These are phyloP conservation scores for Diaporthe humulicola DNA, from an alignment of 2,329 filamentous ascomycete genomes.

Conservation along the genomic window DNA sequence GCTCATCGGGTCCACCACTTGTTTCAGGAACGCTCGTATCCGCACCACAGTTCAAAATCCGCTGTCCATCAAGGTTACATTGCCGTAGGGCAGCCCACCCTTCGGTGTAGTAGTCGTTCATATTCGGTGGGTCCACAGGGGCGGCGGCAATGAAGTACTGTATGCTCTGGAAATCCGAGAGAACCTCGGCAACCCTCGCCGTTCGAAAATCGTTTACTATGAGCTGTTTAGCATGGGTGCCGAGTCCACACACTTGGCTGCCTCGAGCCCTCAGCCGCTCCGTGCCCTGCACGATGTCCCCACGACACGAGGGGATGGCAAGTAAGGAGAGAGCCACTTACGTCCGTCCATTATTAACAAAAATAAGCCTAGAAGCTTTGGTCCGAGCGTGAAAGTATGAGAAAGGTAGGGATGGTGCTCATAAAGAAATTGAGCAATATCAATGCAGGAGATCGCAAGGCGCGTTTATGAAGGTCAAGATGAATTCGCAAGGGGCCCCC, in stretches of 20 bases:
- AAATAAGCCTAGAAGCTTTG: not conserved
- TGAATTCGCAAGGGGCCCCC: conserved; percentile 22
- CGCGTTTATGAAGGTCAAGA: conserved; percentile 26
- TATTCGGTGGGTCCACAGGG: conserved; percentile 66
- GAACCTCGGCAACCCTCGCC: conserved; percentile 71
- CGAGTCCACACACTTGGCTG: not conserved
- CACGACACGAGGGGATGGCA: not conserved
- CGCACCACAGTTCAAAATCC: conserved; percentile 74
- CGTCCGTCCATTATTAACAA: conserved; percentile 40
- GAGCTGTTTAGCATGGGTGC: not conserved
- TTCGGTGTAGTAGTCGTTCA: conserved; percentile 73
- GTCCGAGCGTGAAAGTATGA: not conserved
- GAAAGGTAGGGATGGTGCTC: conserved; percentile 25
- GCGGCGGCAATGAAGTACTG: conserved; percentile 73
- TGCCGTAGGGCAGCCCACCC: conserved; percentile 74
- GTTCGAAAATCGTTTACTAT: conserved; percentile 72
- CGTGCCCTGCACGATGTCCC: not conserved
- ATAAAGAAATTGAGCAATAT: conserved; percentile 3
- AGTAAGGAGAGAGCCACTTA: conserved; percentile 34
- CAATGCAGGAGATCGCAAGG: conserved; percentile 6
- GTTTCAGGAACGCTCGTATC: conserved; percentile 70
- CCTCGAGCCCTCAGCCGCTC: not conserved
- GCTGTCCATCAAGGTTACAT: conserved; percentile 72
- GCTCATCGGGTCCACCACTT: conserved; percentile 68
- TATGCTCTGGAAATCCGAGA: conserved; percentile 72